Evolutionary conservation across 306 rosid genomes (phyloP), one percentile per base, ranked within the genome.

Genomic region (Casuarina glauca): DNA sequence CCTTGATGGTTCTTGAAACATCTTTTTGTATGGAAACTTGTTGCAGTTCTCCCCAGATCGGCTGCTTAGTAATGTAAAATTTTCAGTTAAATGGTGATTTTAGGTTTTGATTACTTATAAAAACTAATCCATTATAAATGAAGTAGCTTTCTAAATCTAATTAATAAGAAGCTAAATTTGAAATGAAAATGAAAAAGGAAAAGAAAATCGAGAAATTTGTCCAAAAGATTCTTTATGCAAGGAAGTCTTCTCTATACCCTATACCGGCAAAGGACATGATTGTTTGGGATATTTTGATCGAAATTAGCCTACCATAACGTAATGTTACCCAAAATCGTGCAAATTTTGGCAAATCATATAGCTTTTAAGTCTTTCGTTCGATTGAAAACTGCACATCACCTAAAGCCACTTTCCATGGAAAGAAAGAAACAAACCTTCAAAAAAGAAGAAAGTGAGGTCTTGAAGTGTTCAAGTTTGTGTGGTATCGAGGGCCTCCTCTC

Each of bases 21-120:
- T 72, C 79, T 1, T 67, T 80, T 50, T 76, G 79, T 50, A 57
- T 16, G 0, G 70, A 69, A 69, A 79, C 35, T 72, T 66, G 87
- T 45, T 71, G 79, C 5, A 76, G 13, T 3, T 80, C 72, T 76
- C 63, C 39, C 48, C 49, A 12, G 16, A 83, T 49, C 13, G 76
- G 84, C 87, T 83, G 76, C 42, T 50, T n/a, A 76, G 62, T 16
- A 70, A 62, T n/a, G 9, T 5, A 49, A 49, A 49, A 7, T 57
- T 9, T 57, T 13, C 36, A 19, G 9, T 19, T 36, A 57, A 36
- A 19, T 57, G 5, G n/a, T 52, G 5, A 52, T 15, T 6, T 3
- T 52, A 15, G 4, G 12, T 4, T 16, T 52, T 15, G 58, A 13
- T 11, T 16, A 52, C 12, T 52, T 52, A 3, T 1, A 12, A 52